phyloP scores from a whole-genome alignment of 768 basidiomycete genomes.

The Leucocoprinus leucothites region DNA sequence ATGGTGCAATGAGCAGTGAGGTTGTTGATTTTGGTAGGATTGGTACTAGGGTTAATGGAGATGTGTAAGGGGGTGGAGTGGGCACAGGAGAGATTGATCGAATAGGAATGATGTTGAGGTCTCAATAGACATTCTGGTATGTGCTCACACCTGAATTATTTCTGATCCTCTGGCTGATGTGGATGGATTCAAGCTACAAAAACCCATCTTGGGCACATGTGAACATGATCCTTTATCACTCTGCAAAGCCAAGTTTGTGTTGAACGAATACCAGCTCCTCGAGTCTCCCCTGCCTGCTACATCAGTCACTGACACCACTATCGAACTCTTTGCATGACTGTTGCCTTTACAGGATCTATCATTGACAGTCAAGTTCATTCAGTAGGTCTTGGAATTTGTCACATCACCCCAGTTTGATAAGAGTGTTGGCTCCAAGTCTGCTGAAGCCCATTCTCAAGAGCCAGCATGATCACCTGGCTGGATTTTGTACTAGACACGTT shows the following conservation, averaged over 20 bases:
- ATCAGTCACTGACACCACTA: constrained; percentile 82
- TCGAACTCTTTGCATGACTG: constrained; percentile 81
- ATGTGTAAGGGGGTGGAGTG: constrained; percentile 20
- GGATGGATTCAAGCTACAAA: constrained; percentile 56
- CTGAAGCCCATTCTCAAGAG: too few species aligned
- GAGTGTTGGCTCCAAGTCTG: constrained; percentile 83
- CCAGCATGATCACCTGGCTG: too few species aligned
- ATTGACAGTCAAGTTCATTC: constrained; percentile 51
- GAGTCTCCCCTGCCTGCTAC: constrained; percentile 77
- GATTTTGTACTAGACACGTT: constrained; percentile 17
- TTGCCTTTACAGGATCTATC: constrained; percentile 74
- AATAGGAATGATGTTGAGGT: constrained; percentile 82
- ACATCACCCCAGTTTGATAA: constrained; percentile 79
- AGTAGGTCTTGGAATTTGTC: constrained; percentile 59
- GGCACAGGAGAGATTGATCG: constrained; percentile 43
- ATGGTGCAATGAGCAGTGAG: constrained; percentile 78
- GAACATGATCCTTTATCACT: constrained; percentile 84
- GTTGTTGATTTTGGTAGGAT: constrained; percentile 42
- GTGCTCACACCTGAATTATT: constrained; percentile 22
- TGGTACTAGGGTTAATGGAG: constrained; percentile 29
- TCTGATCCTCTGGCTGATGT: too few species aligned
- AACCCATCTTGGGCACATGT: constrained; percentile 77
- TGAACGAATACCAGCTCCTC: constrained; percentile 41
- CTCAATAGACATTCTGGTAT: constrained; percentile 73
- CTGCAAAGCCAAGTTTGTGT: constrained; percentile 47